Evolutionary conservation across 495 filamentous ascomycete species (phyloP).

Genomic region (Daldinia grandis): DNA sequence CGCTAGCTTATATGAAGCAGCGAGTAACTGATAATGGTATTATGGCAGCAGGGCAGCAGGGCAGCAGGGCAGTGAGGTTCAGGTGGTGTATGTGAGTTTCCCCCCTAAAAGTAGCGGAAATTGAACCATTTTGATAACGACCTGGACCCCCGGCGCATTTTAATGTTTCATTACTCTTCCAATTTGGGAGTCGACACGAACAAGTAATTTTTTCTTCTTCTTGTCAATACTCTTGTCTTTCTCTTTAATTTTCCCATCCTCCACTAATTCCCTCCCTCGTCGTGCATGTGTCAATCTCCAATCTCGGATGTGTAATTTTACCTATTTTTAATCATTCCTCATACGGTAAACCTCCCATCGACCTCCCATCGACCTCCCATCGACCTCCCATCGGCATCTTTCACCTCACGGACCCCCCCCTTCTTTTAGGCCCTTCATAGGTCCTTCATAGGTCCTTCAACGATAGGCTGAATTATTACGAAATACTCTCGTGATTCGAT

Average conservation of each 20-base stretch:
- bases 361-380: background rate
- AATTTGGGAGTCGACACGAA: conserved; percentile 36
- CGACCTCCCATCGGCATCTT: background rate
- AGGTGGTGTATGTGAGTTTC: background rate
- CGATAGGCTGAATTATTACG: background rate
- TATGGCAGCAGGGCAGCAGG: no score
- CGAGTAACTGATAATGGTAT: background rate
- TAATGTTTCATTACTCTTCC: conserved; percentile 39
- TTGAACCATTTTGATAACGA: conserved; percentile 34
- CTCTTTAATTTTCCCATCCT: conserved; percentile 3
- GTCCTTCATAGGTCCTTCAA: background rate
- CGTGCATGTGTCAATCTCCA: conserved; percentile 37
- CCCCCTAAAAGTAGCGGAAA: conserved; percentile 18
- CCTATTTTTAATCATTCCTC: conserved; percentile 17
- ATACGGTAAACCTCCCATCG: background rate
- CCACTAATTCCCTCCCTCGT: conserved; percentile 1
- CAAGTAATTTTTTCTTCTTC: conserved; percentile 29
- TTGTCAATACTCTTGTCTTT: conserved; percentile 22
- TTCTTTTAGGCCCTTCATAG: background rate
- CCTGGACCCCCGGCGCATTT: conserved; percentile 29
- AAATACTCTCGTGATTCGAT: conserved; percentile 6
- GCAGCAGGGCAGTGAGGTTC: background rate
- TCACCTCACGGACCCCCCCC: background rate
- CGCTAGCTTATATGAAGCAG: background rate
- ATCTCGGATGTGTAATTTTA: conserved; percentile 36